These are phyloP conservation scores for Monilinia aucupariae DNA, from an alignment of 2,329 filamentous ascomycete species.

Conservation along the genomic window DNA sequence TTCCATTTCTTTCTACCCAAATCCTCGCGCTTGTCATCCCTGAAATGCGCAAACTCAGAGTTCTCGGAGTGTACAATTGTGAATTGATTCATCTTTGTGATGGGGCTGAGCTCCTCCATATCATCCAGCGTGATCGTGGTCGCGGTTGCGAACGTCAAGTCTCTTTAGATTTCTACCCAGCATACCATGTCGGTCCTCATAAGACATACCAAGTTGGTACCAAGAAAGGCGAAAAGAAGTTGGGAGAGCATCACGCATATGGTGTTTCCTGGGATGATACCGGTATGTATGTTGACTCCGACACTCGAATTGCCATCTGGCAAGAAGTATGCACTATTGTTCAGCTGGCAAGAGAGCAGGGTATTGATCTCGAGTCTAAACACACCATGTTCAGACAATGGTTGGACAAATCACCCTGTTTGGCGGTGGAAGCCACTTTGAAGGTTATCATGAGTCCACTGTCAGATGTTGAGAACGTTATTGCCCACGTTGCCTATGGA, in stretches of 20 bases:
- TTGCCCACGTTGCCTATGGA: constrained; percentile 22
- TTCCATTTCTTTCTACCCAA: constrained; percentile 26
- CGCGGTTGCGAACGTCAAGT: constrained; percentile 25
- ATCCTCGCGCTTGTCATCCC: constrained; percentile 29
- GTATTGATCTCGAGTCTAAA: constrained; percentile 22
- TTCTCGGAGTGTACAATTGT: constrained; percentile 31
- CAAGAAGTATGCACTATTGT: constrained; percentile 21
- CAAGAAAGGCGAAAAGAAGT: not conserved
- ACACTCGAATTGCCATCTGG: constrained; percentile 28
- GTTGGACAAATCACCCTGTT: constrained; percentile 29
- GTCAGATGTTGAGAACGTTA: constrained; percentile 5
- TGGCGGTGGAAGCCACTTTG: constrained; percentile 24
- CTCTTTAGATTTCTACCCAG: constrained; percentile 30
- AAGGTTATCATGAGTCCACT: constrained; percentile 16
- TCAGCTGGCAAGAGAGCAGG: constrained; percentile 21
- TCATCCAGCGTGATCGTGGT: constrained; percentile 25
- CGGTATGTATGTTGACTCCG: constrained; percentile 8
- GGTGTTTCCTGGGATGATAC: constrained; percentile 32
- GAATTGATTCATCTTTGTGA: constrained; percentile 29
- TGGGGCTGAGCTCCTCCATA: constrained; percentile 24
- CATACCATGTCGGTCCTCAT: constrained; percentile 21
- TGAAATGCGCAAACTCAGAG: constrained; percentile 26
- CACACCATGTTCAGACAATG: constrained; percentile 27
- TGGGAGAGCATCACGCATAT: constrained; percentile 20
- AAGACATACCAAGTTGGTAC: constrained; percentile 19